phyloP scores from a whole-genome alignment of 768 basidiomycete genomes.

The Kwoniella sp. region DNA sequence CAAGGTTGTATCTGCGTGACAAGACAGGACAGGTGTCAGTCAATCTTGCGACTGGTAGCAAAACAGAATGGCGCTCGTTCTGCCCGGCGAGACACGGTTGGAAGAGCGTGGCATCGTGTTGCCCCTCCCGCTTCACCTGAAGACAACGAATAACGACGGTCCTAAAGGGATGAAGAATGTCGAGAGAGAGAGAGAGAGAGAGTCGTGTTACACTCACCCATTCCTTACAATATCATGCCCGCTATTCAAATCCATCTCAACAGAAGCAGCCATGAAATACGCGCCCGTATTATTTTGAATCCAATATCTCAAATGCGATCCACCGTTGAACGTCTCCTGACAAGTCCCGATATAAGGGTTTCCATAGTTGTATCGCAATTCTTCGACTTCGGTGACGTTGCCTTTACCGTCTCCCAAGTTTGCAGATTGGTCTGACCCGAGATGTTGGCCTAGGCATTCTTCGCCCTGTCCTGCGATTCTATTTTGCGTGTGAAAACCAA shows the following conservation, averaged over 20 bases:
- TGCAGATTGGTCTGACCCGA: conserved; percentile 68
- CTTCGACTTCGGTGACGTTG: conserved; percentile 71
- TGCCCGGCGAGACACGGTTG: too few species aligned
- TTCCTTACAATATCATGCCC: conserved; percentile 72
- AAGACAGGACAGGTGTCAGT: too few species aligned
- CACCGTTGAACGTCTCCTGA: conserved; percentile 79
- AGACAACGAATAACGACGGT: too few species aligned
- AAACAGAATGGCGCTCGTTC: neutral
- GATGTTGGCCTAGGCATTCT: conserved; percentile 83
- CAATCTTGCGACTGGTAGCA: too few species aligned
- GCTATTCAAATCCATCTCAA: conserved; percentile 56
- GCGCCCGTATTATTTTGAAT: conserved; percentile 64
- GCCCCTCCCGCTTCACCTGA: neutral
- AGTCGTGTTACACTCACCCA: conserved; percentile 59
- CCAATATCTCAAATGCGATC: conserved; percentile 89
- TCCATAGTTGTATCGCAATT: conserved; percentile 82
- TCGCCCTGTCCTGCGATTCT: conserved; percentile 65
- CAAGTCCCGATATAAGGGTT: conserved; percentile 81
- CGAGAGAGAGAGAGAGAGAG: neutral
- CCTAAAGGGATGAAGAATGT: too few species aligned
- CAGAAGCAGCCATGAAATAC: conserved; percentile 48
- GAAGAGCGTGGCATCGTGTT: too few species aligned
- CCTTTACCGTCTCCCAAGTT: conserved; percentile 80
- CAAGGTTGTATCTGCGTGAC: conserved; percentile 67
- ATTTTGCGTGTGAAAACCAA: neutral